phyloP scores from a whole-genome alignment of 495 filamentous ascomycete genomes.

The Neurospora sp. region DNA sequence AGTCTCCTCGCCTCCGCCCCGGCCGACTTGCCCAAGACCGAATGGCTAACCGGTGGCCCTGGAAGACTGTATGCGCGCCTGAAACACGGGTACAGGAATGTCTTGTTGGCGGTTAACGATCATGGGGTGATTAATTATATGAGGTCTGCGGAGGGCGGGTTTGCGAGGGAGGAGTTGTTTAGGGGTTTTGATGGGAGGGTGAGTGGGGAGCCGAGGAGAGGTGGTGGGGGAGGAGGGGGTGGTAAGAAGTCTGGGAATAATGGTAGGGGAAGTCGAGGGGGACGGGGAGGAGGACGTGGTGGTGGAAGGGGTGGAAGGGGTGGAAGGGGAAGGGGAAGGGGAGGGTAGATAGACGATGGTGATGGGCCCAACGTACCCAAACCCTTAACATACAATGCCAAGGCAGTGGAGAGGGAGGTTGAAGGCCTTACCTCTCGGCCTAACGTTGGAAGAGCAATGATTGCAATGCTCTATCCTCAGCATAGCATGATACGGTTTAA shows the following conservation, averaged over 20 bases:
- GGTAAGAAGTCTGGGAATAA: constrained; percentile 20
- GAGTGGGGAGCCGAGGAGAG: constrained; percentile 30
- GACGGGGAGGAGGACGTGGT: background rate
- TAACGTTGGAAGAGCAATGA: background rate
- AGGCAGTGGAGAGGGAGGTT: background rate
- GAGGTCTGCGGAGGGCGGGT: constrained; percentile 66
- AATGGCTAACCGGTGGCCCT: constrained; percentile 32
- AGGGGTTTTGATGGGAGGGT: constrained; percentile 33
- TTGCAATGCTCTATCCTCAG: background rate
- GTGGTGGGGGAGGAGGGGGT: constrained; percentile 30
- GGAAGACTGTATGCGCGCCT: constrained; percentile 50
- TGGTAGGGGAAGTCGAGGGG: constrained; percentile 14
- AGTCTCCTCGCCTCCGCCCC: constrained; percentile 60
- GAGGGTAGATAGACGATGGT: background rate
- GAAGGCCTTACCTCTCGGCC: background rate
- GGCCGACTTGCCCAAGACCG: constrained; percentile 45
- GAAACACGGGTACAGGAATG: constrained; percentile 76
- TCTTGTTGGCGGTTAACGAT: constrained; percentile 80
- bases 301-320: background rate
- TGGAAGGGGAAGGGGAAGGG: background rate
- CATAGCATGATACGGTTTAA: background rate
- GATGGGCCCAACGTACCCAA: background rate
- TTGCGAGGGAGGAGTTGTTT: constrained; percentile 65
- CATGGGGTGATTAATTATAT: constrained; percentile 83
- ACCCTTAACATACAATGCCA: background rate